A percentile compares a stretch with the other conserved stretches of the same genome.
These are phyloP conservation scores for Neofusicoccum laricinum DNA, from an alignment of 2,329 filamentous ascomycete genomes.

Conservation along the genomic window DNA sequence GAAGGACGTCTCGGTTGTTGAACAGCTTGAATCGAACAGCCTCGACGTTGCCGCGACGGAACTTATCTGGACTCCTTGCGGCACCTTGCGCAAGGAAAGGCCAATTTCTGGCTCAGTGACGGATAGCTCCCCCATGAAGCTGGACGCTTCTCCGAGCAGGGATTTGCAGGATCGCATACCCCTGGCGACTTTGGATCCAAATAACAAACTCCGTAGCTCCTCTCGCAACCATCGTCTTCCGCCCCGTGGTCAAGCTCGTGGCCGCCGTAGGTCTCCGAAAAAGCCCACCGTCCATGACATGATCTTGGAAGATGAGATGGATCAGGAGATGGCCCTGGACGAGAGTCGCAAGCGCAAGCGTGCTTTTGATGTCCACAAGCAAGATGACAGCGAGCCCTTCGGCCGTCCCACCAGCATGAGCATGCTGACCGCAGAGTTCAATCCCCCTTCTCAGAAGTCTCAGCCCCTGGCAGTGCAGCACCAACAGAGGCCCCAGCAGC, in stretches of 20 bases:
- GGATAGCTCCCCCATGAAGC: conserved; percentile 34
- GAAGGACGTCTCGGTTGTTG: conserved; percentile 69
- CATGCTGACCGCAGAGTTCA: conserved; percentile 34
- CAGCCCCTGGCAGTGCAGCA: not conserved
- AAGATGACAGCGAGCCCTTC: conserved; percentile 37
- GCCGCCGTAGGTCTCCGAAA: not conserved
- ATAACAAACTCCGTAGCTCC: conserved; percentile 17
- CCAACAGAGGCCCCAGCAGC: not conserved
- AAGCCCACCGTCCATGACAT: conserved; percentile 5
- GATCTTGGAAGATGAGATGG: conserved; percentile 26
- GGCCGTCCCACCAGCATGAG: conserved; percentile 31
- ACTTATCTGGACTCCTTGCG: conserved; percentile 55
- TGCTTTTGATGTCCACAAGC: conserved; percentile 39
- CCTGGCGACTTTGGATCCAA: conserved; percentile 32
- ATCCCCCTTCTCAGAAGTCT: conserved; percentile 1
- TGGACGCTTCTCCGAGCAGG: conserved; percentile 29
- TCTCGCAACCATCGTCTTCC: not conserved
- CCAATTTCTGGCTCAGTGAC: conserved; percentile 45
- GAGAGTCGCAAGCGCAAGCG: conserved; percentile 33
- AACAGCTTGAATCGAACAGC: conserved; percentile 64
- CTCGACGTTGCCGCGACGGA: conserved; percentile 62
- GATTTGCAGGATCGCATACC: conserved; percentile 25
- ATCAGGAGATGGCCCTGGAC: conserved; percentile 31
- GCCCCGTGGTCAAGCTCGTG: conserved; percentile 18
- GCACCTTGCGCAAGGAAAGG: conserved; percentile 41